Base-by-base conservation (phyloP, 805 yeast genomes). In the Limtongia smithiae region DNA sequence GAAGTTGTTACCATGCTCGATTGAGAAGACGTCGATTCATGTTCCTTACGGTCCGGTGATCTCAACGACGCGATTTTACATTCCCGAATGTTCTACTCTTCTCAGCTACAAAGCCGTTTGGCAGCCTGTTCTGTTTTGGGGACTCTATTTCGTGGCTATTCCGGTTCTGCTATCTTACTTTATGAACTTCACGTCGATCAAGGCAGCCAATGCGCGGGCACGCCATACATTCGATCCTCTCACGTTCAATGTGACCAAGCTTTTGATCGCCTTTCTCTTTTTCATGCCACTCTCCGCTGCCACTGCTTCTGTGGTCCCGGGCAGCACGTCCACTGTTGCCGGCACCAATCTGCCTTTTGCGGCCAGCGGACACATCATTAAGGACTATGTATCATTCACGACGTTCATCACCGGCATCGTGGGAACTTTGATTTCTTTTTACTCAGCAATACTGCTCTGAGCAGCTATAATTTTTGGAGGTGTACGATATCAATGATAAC, bases 181-280 rank as follows among this genome's bases (percentile, higher is more conserved):
- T 31, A 42, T 68, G 54, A 70, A 69, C 54, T 69, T 68, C 59
- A 61, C 69, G 2, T 14, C 48, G n/a, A 33, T 28, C 34, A 57
- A 48, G 36, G 45, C 53, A 14, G 27, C 41, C 21, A 25, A 39
- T 21, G 44, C 49, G 9, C 39, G 38, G 4, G 49, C 54, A 9
- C 55, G 58, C 6, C 50, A 46, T 21, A 37, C 22, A 12, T 41
- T 57, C 30, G 62, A 59, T 32, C 62, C 62, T 3, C 46, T 59
- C 21, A 46, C 60, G 30, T 59, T 48, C 35, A 38, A 47, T 12
- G 24, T 51, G 22, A 43, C 21, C 30, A 57, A 46, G 38, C 38
- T 46, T n/a, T 37, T 57, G 22, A 21, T 28, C 76, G 51, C 60
- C 79, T 70, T 46, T 70, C 70, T 1, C 71, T 66, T 57, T 71